Conservation (phyloP, 192 early-diverging fungal species). For the Coemansia interrupta region DNA sequence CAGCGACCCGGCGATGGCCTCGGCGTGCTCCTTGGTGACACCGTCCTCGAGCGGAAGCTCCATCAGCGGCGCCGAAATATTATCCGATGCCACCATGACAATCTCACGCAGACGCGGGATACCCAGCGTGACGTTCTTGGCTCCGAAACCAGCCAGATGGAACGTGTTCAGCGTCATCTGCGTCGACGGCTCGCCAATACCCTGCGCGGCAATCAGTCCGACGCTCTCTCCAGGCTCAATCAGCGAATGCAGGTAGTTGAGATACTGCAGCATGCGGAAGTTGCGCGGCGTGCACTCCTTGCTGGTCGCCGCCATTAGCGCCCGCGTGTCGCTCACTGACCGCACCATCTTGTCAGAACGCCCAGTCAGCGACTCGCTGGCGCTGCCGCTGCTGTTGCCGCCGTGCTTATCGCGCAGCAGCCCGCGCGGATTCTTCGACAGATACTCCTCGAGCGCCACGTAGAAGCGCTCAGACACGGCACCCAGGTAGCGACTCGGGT, state of each 20-base stretch:
- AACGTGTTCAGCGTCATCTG: constrained; percentile 99
- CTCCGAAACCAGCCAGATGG: constrained; percentile 96
- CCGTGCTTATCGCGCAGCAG: constrained; percentile 40
- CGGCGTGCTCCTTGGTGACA: constrained; percentile 63
- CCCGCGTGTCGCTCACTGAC: constrained; percentile 58
- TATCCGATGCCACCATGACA: constrained; percentile 93
- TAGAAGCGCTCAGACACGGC: constrained; percentile 86
- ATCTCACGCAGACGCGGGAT: constrained; percentile 99
- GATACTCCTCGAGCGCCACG: constrained; percentile 59
- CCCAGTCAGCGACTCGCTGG: constrained; percentile 47
- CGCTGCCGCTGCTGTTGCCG: constrained; percentile 11
- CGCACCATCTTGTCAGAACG: constrained; percentile 63
- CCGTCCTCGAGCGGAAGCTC: constrained; percentile 69
- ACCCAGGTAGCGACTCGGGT: constrained; percentile 81
- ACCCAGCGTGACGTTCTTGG: constrained; percentile 98
- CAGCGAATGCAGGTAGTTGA: constrained; percentile 91
- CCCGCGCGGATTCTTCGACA: constrained; percentile 31
- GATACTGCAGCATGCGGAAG: constrained; percentile 89
- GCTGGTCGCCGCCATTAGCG: constrained; percentile 54
- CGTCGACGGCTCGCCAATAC: constrained; percentile 97
- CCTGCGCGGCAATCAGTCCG: constrained; percentile 94
- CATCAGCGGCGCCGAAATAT: constrained; percentile 93
- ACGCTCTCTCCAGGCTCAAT: constrained; percentile 98
- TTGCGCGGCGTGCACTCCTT: constrained; percentile 64
- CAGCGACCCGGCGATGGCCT: constrained; percentile 68